Conservation (phyloP, 2,329 filamentous ascomycete genomes). For the Hypomyces perniciosus region DNA sequence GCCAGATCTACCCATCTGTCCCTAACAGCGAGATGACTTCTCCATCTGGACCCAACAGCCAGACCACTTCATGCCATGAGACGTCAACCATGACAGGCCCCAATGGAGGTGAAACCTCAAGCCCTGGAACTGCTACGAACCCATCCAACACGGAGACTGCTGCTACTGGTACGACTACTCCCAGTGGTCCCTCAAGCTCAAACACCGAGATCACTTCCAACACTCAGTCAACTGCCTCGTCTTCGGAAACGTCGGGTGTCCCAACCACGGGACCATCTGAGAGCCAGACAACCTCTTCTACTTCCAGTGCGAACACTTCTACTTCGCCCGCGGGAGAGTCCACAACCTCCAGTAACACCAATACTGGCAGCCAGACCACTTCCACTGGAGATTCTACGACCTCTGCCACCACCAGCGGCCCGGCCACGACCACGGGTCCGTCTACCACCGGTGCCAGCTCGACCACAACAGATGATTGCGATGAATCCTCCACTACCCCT, state of each 20-base stretch:
- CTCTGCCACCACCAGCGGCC: not conserved
- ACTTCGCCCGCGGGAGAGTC: not conserved
- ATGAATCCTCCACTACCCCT: not conserved
- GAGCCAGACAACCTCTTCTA: not conserved
- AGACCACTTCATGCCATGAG: too few relatives aligned
- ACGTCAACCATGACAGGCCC: not conserved
- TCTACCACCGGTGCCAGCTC: not conserved
- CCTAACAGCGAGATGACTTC: too few relatives aligned
- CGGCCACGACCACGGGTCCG: conserved; percentile 6
- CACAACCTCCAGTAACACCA: not conserved
- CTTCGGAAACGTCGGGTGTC: too few relatives aligned
- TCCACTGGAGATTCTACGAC: not conserved
- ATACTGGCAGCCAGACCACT: not conserved
- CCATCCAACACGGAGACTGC: not conserved
- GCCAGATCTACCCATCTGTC: too few relatives aligned
- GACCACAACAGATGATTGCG: not conserved
- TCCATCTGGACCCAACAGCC: too few relatives aligned
- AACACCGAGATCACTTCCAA: not conserved
- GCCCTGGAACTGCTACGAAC: not conserved
- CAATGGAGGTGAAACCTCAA: not conserved
- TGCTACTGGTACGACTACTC: not conserved
- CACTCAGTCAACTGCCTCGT: too few relatives aligned
- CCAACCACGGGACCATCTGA: too few relatives aligned
- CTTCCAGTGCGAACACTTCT: not conserved
- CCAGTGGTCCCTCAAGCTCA: not conserved